phyloP scores from a whole-genome alignment of 2,329 filamentous ascomycete genomes.

The Emmonsiellopsis sp. region DNA sequence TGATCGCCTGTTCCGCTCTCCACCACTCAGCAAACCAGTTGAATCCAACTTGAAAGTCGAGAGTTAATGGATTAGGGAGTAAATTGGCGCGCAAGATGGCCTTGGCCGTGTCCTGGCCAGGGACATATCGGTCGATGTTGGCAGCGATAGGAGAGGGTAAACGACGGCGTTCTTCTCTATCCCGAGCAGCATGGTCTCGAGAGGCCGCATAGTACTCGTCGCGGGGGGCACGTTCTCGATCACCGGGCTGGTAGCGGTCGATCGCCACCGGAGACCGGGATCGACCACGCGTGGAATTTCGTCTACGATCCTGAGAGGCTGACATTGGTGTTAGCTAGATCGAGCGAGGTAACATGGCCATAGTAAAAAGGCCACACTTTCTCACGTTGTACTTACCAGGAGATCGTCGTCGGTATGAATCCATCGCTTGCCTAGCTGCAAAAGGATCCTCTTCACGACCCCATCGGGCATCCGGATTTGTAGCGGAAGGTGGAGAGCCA shows the following conservation, averaged over 20 bases:
- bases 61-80: constrained; percentile 50
- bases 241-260: constrained; percentile 54
- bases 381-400: constrained; percentile 29
- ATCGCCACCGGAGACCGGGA: constrained; percentile 54
- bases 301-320: constrained; percentile 33
- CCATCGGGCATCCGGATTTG: constrained; percentile 25
- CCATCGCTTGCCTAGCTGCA: constrained; percentile 22
- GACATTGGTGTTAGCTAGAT: background rate
- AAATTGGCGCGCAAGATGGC: constrained; percentile 47
- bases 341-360: background rate
- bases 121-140: constrained; percentile 57
- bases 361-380: background rate
- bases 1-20: constrained; percentile 53
- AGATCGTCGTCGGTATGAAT: constrained; percentile 37
- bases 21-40: constrained; percentile 62
- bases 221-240: constrained; percentile 37
- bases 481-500: constrained; percentile 26
- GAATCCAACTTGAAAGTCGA: constrained; percentile 58
- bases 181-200: constrained; percentile 35
- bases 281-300: constrained; percentile 37
- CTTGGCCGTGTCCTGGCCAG: constrained; percentile 48
- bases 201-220: constrained; percentile 48
- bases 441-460: constrained; percentile 32
- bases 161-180: constrained; percentile 49
- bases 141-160: constrained; percentile 48